Conservation (phyloP, 1,284 basidiomycete genomes). For the Leccinum proliferum region DNA sequence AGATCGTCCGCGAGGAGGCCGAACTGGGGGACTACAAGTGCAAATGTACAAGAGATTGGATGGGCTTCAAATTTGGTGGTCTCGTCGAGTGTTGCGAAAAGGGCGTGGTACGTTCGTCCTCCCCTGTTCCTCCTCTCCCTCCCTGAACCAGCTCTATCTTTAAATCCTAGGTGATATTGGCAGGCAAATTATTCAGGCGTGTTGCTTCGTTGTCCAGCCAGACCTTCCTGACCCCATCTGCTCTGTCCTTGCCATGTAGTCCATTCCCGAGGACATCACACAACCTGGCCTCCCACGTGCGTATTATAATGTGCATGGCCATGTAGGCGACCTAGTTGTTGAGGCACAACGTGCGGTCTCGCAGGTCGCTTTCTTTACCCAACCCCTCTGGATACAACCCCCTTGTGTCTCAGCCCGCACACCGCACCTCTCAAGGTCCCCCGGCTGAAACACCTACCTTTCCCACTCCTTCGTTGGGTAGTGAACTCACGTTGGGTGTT, state of each 20-base stretch:
- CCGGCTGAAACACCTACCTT: conserved; percentile 16
- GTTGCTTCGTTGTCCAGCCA: conserved; percentile 16
- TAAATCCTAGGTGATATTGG: conserved; percentile 82
- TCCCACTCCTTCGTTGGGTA: conserved; percentile 26
- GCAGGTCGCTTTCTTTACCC: conserved; percentile 48
- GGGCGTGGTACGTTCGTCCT: conserved; percentile 46
- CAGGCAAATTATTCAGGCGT: conserved; percentile 62
- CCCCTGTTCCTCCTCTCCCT: conserved; percentile 23
- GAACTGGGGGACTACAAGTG: conserved; percentile 85
- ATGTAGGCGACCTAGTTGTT: conserved; percentile 53
- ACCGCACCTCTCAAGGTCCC: conserved; percentile 6
- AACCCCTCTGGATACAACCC: conserved; percentile 30
- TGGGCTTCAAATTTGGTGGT: conserved; percentile 87
- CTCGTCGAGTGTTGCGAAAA: conserved; percentile 85
- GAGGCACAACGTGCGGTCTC: conserved; percentile 60
- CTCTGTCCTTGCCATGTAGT: conserved; percentile 35
- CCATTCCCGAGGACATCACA: conserved; percentile 78
- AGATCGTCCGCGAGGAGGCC: conserved; percentile 84
- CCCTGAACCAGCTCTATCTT: conserved; percentile 3
- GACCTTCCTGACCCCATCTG: background rate
- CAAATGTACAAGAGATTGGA: conserved; percentile 59
- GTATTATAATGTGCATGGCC: conserved; percentile 63
- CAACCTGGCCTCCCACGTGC: conserved; percentile 76
- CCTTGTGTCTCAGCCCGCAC: conserved; percentile 6
- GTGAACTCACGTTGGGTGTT: conserved; percentile 24